Percentiles rank a stretch among this genome's conserved stretches.
Conservation (phyloP, 345 rosid genomes). For the Lumnitzera littorea region DNA sequence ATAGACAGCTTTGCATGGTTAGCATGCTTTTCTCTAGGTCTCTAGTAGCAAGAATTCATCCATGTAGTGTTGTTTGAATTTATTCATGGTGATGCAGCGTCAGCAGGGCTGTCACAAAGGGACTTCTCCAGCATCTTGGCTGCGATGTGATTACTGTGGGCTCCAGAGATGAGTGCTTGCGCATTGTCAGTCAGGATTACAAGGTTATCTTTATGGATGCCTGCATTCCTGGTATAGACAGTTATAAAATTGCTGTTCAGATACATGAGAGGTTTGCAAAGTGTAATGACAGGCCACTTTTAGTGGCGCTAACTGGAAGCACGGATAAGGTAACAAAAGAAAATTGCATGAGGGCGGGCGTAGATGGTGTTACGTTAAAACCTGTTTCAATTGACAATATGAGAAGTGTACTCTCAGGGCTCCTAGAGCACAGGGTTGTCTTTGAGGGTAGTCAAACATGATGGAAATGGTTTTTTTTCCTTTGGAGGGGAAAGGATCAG, state of each 20-base stretch:
- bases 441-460: conserved; percentile 18
- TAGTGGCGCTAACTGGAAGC: conserved; percentile 76
- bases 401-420: conserved; percentile 62
- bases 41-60: not conserved
- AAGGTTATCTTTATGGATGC: conserved; percentile 78
- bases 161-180: conserved; percentile 70
- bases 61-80: not conserved
- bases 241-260: conserved; percentile 52
- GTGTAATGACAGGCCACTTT: conserved; percentile 64
- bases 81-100: conserved; percentile 35
- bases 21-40: not conserved
- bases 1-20: not conserved
- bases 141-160: conserved; percentile 74
- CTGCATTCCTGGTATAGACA: conserved; percentile 44
- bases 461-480: no score
- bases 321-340: conserved; percentile 66
- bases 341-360: conserved; percentile 74
- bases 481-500: no score
- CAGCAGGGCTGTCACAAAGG: conserved; percentile 79
- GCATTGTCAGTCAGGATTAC: conserved; percentile 55
- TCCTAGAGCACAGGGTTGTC: conserved; percentile 57
- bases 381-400: conserved; percentile 84
- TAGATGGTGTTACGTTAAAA: conserved; percentile 68
- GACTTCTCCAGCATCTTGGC: conserved; percentile 80
- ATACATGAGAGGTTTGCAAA: conserved; percentile 60